Evolutionary conservation across 1,284 basidiomycete species (phyloP).

Genomic region (Cryptococcus sp.): DNA sequence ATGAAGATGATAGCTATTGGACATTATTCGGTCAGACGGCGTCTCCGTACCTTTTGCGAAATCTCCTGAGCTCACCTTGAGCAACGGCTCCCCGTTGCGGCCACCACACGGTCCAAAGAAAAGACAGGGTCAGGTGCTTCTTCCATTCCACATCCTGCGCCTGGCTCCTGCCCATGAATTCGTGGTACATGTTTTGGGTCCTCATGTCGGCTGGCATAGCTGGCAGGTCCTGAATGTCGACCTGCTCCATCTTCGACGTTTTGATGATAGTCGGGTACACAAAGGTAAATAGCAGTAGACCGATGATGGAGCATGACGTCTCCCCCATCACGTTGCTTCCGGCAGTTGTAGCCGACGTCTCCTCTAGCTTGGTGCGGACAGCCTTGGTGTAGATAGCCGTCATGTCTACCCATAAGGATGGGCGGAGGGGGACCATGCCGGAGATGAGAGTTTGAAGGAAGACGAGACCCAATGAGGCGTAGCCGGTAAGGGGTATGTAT

Average conservation of each 20-base stretch:
- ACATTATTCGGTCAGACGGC: not conserved
- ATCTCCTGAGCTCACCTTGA: constrained; percentile 8
- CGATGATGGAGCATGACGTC: constrained; percentile 56
- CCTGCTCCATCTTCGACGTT: constrained; percentile 63
- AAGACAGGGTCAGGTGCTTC: constrained; percentile 14
- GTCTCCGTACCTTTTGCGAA: not conserved
- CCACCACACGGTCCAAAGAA: constrained; percentile 25
- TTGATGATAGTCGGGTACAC: constrained; percentile 75
- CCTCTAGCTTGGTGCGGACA: constrained; percentile 11
- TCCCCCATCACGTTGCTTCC: constrained; percentile 27
- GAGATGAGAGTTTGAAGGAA: constrained; percentile 5
- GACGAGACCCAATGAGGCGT: constrained; percentile 11
- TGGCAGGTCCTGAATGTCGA: constrained; percentile 78
- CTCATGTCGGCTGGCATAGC: constrained; percentile 64
- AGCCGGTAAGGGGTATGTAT: constrained; percentile 14
- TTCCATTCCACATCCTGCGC: constrained; percentile 14
- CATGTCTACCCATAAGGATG: constrained; percentile 21
- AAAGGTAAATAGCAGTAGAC: constrained; percentile 65
- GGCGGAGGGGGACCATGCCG: constrained; percentile 21
- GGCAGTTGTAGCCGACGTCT: constrained; percentile 1
- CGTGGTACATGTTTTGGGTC: constrained; percentile 27
- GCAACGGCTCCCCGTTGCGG: constrained; percentile 16
- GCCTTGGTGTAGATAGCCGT: constrained; percentile 26
- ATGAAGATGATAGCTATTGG: constrained; percentile 12
- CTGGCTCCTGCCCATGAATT: constrained; percentile 20